Conservation (phyloP, 345 rosid genomes). For the Jatropha curcas region DNA sequence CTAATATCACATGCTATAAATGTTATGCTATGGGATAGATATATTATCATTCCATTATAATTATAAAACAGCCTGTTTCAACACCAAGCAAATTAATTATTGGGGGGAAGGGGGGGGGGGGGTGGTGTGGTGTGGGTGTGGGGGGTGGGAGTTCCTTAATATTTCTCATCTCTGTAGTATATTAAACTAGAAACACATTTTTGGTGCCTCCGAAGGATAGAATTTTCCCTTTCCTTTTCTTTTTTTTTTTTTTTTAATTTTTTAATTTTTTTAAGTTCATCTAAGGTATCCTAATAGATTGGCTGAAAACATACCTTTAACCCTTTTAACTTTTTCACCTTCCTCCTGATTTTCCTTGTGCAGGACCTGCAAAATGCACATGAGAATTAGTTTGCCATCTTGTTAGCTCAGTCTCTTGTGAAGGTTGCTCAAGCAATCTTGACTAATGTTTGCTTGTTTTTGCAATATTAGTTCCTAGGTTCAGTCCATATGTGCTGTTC, state of each 20-base stretch:
- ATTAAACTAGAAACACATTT: not conserved
- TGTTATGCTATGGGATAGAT: not conserved
- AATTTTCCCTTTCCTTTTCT: not conserved
- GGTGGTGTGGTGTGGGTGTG: too few relatives aligned
- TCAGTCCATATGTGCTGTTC: not conserved
- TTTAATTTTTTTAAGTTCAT: too few relatives aligned
- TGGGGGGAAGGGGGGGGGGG: too few relatives aligned
- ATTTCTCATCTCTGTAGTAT: not conserved
- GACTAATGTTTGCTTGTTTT: not conserved
- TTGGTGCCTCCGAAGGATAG: not conserved
- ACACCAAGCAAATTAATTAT: not conserved
- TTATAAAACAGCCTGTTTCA: not conserved
- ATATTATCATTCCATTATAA: too few relatives aligned
- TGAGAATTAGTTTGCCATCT: constrained; percentile 17
- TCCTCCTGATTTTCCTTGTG: constrained; percentile 40
- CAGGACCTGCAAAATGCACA: constrained; percentile 53
- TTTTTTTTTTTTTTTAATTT: not conserved
- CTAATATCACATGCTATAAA: not conserved
- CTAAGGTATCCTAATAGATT: not conserved
- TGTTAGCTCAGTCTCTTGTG: constrained; percentile 11
- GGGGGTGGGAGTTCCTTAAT: too few relatives aligned
- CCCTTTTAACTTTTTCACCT: constrained; percentile 32
- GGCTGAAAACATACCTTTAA: constrained; percentile 42
- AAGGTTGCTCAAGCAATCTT: not conserved
- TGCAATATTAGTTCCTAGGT: constrained; percentile 7